phyloP scores from a whole-genome alignment of 2,329 filamentous ascomycete species.

The Tolypocladium paradoxum region DNA sequence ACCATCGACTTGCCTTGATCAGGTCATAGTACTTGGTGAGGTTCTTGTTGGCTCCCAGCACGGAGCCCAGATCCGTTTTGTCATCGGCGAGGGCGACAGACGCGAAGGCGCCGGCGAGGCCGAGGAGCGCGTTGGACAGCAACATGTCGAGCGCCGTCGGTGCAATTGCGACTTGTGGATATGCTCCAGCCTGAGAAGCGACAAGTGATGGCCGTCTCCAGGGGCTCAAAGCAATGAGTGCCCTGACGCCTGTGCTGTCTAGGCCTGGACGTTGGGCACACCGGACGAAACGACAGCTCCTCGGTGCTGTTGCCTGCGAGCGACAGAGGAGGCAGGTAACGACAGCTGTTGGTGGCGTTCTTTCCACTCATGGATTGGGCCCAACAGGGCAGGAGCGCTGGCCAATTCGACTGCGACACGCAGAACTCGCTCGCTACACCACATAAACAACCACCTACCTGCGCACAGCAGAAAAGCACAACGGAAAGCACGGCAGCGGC shows the following conservation, averaged over 20 bases:
- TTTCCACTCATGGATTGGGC: neutral
- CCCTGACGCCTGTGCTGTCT: neutral
- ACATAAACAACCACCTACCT: neutral
- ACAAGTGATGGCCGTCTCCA: neutral
- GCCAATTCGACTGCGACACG: neutral
- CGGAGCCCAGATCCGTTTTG: conserved; percentile 24
- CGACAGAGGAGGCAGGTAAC: neutral
- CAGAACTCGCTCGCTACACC: neutral
- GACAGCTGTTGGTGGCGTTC: neutral
- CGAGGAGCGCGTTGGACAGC: conserved; percentile 8
- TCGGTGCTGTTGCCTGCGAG: neutral
- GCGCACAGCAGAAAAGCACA: neutral
- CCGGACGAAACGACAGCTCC: neutral
- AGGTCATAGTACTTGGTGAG: conserved; percentile 32
- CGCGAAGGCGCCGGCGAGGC: conserved; percentile 11
- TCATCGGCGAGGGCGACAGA: conserved; percentile 10
- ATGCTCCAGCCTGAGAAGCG: neutral
- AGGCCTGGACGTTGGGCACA: neutral
- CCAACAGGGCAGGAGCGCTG: neutral
- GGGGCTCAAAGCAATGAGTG: too few species aligned
- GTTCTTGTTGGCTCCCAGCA: conserved; percentile 27
- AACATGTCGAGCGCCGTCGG: conserved; percentile 5
- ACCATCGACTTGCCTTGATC: conserved; percentile 24
- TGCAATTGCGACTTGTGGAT: neutral
- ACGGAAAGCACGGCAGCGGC: too few species aligned